phyloP scores from a whole-genome alignment of 257 asterid species.

The Solanum bulbocastanum region DNA sequence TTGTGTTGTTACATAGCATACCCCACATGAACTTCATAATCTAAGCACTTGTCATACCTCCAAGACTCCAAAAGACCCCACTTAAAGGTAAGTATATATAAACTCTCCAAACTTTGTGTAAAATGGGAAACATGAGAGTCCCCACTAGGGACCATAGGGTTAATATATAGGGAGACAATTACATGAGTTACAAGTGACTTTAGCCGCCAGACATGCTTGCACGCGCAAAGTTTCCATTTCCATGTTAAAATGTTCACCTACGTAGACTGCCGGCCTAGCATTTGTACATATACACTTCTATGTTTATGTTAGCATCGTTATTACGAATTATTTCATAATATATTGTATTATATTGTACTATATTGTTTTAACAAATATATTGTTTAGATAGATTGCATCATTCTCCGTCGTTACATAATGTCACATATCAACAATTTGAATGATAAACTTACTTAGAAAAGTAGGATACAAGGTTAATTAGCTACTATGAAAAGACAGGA shows the following conservation, averaged over 20 bases:
- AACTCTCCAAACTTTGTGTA: neutral
- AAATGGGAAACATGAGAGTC: slow-evolving; percentile 23
- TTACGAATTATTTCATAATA: too few relatives aligned
- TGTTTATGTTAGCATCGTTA: too few relatives aligned
- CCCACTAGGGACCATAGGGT: slow-evolving; percentile 45
- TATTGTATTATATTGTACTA: too few relatives aligned
- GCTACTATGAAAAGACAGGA: neutral
- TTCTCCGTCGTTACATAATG: neutral
- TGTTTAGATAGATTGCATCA: neutral
- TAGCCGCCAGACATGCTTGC: slow-evolving; percentile 83
- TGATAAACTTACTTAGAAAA: neutral
- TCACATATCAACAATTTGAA: neutral
- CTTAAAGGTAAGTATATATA: slow-evolving; percentile 4
- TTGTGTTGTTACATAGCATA: slow-evolving; percentile 4
- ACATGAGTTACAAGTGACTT: slow-evolving; percentile 28
- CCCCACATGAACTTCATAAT: slow-evolving; percentile 33
- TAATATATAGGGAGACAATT: slow-evolving; percentile 15
- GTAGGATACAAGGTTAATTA: too few relatives aligned
- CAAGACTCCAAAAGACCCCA: slow-evolving; percentile 37
- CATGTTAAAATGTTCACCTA: neutral
- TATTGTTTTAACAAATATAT: neutral
- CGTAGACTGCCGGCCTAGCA: neutral
- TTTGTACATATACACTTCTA: neutral
- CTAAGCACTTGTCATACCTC: slow-evolving; percentile 27
- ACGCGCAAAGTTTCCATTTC: slow-evolving; percentile 28